phyloP scores from a whole-genome alignment of 225 moss, liverwort and hornwort genomes.

The Physcomitrellopsis africana region DNA sequence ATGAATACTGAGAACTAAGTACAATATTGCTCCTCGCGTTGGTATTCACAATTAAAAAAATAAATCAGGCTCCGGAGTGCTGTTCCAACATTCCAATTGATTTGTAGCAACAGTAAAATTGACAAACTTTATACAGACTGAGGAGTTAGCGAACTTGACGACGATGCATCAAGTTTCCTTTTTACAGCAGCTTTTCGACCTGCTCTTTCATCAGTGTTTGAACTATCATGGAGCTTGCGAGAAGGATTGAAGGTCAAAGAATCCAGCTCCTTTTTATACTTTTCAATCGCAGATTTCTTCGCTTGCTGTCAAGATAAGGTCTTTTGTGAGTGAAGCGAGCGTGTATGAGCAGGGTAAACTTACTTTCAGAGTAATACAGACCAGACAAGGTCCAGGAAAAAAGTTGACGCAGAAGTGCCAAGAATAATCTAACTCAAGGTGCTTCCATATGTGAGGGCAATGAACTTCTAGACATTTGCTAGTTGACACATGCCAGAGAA shows the following conservation, averaged over 20 bases:
- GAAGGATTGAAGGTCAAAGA: conserved; percentile 54
- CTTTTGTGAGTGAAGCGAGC: conserved; percentile 27
- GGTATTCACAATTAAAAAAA: too few species aligned
- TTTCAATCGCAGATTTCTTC: conserved; percentile 44
- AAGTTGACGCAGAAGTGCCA: conserved; percentile 5
- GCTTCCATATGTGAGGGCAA: not conserved
- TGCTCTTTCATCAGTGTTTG: conserved; percentile 21
- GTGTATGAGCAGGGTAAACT: conserved; percentile 7
- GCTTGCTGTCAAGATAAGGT: conserved; percentile 45
- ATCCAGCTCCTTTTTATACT: conserved; percentile 42
- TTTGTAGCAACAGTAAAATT: not conserved
- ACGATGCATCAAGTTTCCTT: conserved; percentile 43
- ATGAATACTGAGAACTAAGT: too few species aligned
- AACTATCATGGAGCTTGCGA: conserved; percentile 22
- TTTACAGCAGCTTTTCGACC: conserved; percentile 33
- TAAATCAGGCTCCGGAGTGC: too few species aligned
- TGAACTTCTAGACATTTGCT: not conserved
- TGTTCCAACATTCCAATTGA: not conserved
- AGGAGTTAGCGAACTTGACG: conserved; percentile 31
- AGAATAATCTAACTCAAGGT: conserved; percentile 21
- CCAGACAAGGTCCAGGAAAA: not conserved
- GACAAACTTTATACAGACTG: conserved; percentile 27
- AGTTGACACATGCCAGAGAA: conserved; percentile 12
- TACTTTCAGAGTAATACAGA: not conserved
- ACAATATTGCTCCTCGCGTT: too few species aligned